A percentile compares a stretch with the other conserved stretches of the same genome.
These are phyloP conservation scores for Raffaelea arxii DNA, from an alignment of 2,329 filamentous ascomycete species.

Conservation along the genomic window DNA sequence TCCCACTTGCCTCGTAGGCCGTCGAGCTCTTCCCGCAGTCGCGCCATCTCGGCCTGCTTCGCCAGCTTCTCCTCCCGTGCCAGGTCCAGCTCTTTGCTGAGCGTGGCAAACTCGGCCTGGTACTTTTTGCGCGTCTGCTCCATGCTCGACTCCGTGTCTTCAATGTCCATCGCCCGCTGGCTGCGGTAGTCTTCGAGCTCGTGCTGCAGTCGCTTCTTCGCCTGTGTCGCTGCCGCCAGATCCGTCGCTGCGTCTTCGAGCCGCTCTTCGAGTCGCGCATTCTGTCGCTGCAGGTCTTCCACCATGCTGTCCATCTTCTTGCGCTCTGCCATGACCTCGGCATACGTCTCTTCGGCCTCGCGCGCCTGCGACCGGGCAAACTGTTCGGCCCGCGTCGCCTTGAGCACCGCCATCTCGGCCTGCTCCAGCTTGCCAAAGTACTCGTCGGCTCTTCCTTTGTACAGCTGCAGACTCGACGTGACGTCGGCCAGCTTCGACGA, in stretches of 20 bases:
- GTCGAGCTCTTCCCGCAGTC: slow-evolving; percentile 90
- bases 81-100: slow-evolving; percentile 87
- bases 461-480: slow-evolving; percentile 71
- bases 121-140: slow-evolving; percentile 98
- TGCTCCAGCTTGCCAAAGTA: slow-evolving; percentile 97
- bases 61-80: slow-evolving; percentile 81
- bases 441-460: slow-evolving; percentile 87
- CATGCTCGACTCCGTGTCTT: slow-evolving; percentile 92
- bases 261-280: slow-evolving; percentile 81
- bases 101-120: slow-evolving; percentile 78
- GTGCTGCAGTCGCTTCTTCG: slow-evolving; percentile 90
- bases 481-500: slow-evolving; percentile 77
- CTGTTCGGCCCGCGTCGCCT: slow-evolving; percentile 83
- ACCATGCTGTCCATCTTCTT: slow-evolving; percentile 81
- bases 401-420: slow-evolving; percentile 89
- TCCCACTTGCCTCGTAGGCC: slow-evolving; percentile 96
- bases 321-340: slow-evolving; percentile 81
- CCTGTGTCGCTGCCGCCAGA: slow-evolving; percentile 72
- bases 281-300: slow-evolving; percentile 83
- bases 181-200: slow-evolving; percentile 96
- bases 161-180: slow-evolving; percentile 89
- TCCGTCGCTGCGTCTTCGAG: slow-evolving; percentile 89
- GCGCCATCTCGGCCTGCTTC: slow-evolving; percentile 77
- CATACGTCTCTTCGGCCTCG: slow-evolving; percentile 86
- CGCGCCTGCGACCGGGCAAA: slow-evolving; percentile 84